Base-by-base conservation (phyloP, 495 filamentous ascomycete genomes). In the Sabuloglossum arenarium region DNA sequence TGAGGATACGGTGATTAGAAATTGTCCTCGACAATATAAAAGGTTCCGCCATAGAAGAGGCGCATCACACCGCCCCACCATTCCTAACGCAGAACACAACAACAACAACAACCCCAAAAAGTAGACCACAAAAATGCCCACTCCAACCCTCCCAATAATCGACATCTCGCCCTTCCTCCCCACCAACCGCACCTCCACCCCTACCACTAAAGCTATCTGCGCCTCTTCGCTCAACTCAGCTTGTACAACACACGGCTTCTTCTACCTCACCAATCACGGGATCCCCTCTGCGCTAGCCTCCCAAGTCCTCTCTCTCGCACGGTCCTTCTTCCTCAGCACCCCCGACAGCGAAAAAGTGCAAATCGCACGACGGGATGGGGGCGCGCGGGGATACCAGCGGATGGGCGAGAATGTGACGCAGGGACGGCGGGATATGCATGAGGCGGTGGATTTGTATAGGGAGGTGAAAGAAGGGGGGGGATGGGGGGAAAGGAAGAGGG, bases 231-330 rank as follows among this genome's bases (percentile, higher is more conserved):
- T 68, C n/a, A 56, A 58, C 46, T 6, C 30, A 14, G 66, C 66
- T 0, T 66, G 66, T 56, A 56, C 14, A 6, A 51, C 64, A 31
- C 58, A 51, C 19, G 66, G 66, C 47, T 68, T 68, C 59, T 67
- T 68, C 61, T 69, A 67, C 57, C 58, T 69, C 14, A 67, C 49
- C 10, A 62, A 64, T 14, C 66, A 69, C 55, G 61, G 62, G 21
- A 65, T 67, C 27, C 58, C 64, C 24, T 31, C 46, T 0, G 12
- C 58, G 9, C 60, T 58, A 16, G 60, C 59, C 6, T 57, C 62
- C 45, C 23, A 46, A 14, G 57, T 69, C 25, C 59, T 67, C 53
- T 29, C 34, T 34, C 56, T 64, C 23, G 64, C 66, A 3, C 60
- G 62, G 24, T 30, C 54, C 16, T 69, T 69, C 62, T 69, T 69